Conservation (phyloP, 1,284 basidiomycete species). For the Mycosarcoma mackinlayi region DNA sequence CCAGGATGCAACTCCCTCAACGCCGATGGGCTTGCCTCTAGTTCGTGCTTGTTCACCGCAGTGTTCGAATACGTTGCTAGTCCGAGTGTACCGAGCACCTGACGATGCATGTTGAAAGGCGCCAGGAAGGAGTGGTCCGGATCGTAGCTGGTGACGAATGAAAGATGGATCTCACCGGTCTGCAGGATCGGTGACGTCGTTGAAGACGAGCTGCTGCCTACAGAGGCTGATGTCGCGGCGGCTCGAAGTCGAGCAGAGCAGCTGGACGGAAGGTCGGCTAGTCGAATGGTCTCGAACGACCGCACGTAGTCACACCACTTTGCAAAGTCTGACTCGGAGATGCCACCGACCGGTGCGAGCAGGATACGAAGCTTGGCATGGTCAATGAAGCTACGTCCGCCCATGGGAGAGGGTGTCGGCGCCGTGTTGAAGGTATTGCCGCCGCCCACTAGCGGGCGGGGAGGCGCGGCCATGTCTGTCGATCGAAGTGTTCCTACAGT, state of each 20-base stretch:
- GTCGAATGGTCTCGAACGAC: constrained; percentile 52
- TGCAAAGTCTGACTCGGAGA: constrained; percentile 59
- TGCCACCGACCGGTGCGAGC: constrained; percentile 57
- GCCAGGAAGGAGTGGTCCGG: constrained; percentile 62
- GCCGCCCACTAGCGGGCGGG: not conserved
- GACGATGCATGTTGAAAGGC: constrained; percentile 62
- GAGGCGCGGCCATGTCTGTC: constrained; percentile 8
- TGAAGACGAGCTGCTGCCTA: constrained; percentile 1
- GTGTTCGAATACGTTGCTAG: constrained; percentile 44
- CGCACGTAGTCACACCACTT: constrained; percentile 56
- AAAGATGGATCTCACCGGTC: constrained; percentile 63
- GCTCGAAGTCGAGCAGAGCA: constrained; percentile 24
- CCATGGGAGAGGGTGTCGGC: constrained; percentile 45
- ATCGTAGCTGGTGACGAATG: constrained; percentile 65
- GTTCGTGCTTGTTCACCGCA: constrained; percentile 21
- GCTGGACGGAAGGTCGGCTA: constrained; percentile 54
- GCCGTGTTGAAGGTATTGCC: constrained; percentile 13
- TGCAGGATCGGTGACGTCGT: constrained; percentile 42
- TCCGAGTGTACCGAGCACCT: constrained; percentile 64
- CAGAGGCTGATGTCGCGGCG: constrained; percentile 2
- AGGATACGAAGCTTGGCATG: constrained; percentile 63
- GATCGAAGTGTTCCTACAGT: not conserved
- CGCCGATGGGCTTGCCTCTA: constrained; percentile 49
- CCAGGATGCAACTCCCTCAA: constrained; percentile 58
- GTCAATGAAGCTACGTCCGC: constrained; percentile 46